Base-by-base conservation (phyloP, 75 land plant species). In the Picea glauca region DNA sequence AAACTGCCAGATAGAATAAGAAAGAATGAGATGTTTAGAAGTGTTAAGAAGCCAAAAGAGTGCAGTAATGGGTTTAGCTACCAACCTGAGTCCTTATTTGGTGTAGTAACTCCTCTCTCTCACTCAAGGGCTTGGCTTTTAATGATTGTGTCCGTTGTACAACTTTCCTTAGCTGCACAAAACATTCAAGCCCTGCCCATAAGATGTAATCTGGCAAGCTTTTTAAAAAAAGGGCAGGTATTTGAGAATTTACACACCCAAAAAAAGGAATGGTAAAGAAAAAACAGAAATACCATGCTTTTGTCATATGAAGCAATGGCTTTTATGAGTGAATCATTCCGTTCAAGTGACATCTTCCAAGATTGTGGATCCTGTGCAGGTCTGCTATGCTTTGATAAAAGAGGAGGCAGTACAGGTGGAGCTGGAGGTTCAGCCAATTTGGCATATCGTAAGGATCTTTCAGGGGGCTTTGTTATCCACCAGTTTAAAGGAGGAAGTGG, bases 401-500 rank as follows among this genome's bases (percentile, higher is more conserved):
- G 50, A 76, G 43, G 59, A 35, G 63, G 56, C 40, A 43, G 54
- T 35, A 60, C 54, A 79, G 54, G 60, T 1, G 46, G 65, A 3
- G 56, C 33, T 50, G 35, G 75, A 20, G 67, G 63, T 30, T 4
- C 66, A 13, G 76, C 58, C n/a, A 30, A 35, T 63, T 23, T 18
- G 15, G 11, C 7, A 58, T 74, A 23, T 62, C 61, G 11, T 59
- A 64, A 66, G 54, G 78, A 57, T 62, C 43, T 58, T 26, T 86
- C 76, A 2, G 23, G 82, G 66, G 68, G 76, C 62, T 85, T 90
- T 63, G 81, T 89, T 23, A 77, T 72, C 58, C 88, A 87, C 93
- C 96, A 93, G 21, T 91, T 78, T 58, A 93, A 77, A 18, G 96
- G 94, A 74, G 95, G 95, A 38, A 90, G 85, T 54, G 92, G 94